Conservation (phyloP, 495 filamentous ascomycete species). For the Penicillium fimorum region DNA sequence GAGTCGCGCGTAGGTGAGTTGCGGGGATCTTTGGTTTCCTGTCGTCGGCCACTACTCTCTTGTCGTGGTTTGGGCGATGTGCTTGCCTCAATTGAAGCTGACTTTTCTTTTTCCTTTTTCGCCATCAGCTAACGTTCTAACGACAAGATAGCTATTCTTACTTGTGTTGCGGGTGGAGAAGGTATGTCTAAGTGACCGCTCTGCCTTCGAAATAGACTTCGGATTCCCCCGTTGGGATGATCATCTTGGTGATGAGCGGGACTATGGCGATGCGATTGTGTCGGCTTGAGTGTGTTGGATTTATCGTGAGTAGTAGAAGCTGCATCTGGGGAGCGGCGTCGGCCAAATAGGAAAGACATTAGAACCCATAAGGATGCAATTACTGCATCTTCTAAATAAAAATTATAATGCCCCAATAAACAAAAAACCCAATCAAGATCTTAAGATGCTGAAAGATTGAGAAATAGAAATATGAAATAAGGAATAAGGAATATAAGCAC, state of each 20-base stretch:
- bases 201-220: conserved; percentile 30
- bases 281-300: not conserved
- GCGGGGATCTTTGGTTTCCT: conserved; percentile 1
- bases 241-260: conserved; percentile 7
- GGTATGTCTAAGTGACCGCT: conserved; percentile 15
- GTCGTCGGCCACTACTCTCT: not conserved
- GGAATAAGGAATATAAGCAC: conserved; percentile 10
- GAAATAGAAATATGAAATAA: not conserved
- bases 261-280: conserved; percentile 5
- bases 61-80: not conserved
- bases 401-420: not conserved
- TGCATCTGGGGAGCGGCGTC: conserved; percentile 26
- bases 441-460: not conserved
- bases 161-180: not conserved
- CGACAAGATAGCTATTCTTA: not conserved
- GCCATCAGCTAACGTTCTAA: not conserved
- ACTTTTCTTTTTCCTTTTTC: not conserved
- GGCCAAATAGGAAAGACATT: conserved; percentile 27
- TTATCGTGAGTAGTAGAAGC: conserved; percentile 8
- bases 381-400: not conserved
- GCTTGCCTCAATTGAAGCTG: not conserved
- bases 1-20: conserved; percentile 6
- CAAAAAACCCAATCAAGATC: not conserved
- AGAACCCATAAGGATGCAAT: not conserved
- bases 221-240: conserved; percentile 20